Conservation (phyloP, 495 filamentous ascomycete genomes). For the Penicillium steckii region DNA sequence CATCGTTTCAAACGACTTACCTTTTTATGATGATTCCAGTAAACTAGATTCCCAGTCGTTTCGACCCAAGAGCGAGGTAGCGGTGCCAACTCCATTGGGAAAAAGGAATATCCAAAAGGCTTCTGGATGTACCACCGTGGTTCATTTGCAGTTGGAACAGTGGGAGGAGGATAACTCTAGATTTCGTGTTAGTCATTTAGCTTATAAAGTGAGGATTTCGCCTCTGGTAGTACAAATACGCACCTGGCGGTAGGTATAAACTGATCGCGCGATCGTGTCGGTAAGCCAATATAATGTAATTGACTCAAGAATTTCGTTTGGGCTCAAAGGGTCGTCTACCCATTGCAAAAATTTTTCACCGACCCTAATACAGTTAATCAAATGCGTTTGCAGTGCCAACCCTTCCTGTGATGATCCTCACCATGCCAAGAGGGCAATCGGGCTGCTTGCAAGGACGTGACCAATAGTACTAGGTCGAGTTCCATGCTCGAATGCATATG, state of each 20-base stretch:
- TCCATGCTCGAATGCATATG: constrained; percentile 58
- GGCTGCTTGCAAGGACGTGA: constrained; percentile 53
- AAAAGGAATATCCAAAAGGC: constrained; percentile 58
- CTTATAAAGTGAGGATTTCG: background rate
- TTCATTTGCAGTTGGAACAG: constrained; percentile 17
- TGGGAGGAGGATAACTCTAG: constrained; percentile 23
- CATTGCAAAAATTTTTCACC: constrained; percentile 69
- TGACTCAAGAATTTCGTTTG: constrained; percentile 55
- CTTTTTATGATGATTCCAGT: constrained; percentile 44
- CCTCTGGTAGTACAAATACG: background rate
- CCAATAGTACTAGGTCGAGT: constrained; percentile 63
- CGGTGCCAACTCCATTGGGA: constrained; percentile 53
- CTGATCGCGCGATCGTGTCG: constrained; percentile 51
- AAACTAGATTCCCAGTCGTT: constrained; percentile 48
- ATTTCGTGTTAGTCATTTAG: background rate
- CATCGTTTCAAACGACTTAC: constrained; percentile 3
- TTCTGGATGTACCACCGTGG: constrained; percentile 47
- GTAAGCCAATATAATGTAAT: constrained; percentile 69
- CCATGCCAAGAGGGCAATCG: constrained; percentile 65
- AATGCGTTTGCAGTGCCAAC: background rate
- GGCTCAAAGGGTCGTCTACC: constrained; percentile 51
- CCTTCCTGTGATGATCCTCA: constrained; percentile 24
- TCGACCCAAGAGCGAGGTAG: constrained; percentile 51
- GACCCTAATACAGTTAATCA: constrained; percentile 40
- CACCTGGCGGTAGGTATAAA: constrained; percentile 57